Percentiles rank a stretch among this genome's conserved stretches.
These are phyloP conservation scores for Lolium rigidum DNA, from an alignment of 176 grass and related monocot species.

Conservation along the genomic window DNA sequence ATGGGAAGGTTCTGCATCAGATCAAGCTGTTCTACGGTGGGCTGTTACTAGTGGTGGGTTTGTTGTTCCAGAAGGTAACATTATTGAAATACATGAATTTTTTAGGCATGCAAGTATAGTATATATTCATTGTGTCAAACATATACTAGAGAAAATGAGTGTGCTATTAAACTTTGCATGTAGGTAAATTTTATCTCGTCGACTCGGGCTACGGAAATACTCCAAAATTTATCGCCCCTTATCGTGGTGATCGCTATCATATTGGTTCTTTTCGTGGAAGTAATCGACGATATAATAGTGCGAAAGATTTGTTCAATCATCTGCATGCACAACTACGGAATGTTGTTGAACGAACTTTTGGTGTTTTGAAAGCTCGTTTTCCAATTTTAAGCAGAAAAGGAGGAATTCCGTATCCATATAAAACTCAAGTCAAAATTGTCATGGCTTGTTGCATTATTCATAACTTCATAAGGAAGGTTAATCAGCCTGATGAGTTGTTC, in stretches of 20 bases:
- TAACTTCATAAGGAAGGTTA: neutral
- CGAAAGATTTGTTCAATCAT: neutral
- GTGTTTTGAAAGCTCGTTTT: neutral
- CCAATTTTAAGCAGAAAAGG: neutral
- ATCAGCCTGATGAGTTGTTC: neutral
- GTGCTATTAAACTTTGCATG: neutral
- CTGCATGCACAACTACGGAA: neutral
- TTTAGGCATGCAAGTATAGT: neutral
- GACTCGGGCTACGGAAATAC: neutral
- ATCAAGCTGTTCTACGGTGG: neutral
- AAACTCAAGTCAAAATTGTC: neutral
- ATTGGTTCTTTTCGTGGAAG: conserved; percentile 9
- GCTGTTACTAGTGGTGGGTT: neutral
- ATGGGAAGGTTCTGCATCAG: neutral
- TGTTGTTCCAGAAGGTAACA: conserved; percentile 9
- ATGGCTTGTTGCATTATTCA: neutral
- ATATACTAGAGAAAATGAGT: neutral
- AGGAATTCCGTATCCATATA: neutral
- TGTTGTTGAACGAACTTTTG: neutral
- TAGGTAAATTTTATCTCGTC: neutral
- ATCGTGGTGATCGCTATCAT: conserved; percentile 2
- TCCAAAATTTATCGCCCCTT: neutral
- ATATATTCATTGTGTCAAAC: neutral
- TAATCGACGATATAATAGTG: neutral
- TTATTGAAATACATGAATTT: neutral